Evolutionary conservation across 1,139 yeast genomes (phyloP), one percentile per base, ranked within the genome.

Genomic region (Scheffersomyces segobiensis): DNA sequence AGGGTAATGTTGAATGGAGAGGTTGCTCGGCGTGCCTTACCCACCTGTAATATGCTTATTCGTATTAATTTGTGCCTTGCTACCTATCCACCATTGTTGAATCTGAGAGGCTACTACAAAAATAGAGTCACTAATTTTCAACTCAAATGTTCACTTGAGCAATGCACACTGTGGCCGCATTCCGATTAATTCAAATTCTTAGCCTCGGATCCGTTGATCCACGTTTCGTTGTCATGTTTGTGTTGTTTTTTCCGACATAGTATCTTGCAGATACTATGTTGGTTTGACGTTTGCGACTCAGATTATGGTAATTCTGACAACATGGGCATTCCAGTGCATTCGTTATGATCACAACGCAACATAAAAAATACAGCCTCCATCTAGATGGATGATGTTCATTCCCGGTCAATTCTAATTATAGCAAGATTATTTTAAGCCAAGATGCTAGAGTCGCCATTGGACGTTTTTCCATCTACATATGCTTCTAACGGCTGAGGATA

Each of bases 281-380:
- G 50, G 20, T 48, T 48, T 48, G 50, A 48, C 50, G 50, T 48
- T 48, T 48, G 50, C 50, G 50, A 24, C 26, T 48, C 50, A 48
- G 50, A 48, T 48, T 48, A 7, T 32, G 42, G 42, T 32, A 32
- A 32, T 32, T 32, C 42, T 32, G 42, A 32, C 42, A 32, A 32
- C 42, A 32, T 32, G 42, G 50, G 50, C 50, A 48, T n/a, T 20
- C 24, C 26, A 48, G 24, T 48, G 50, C 50, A 20, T 48, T 48
- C 26, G 24, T 48, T 14, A 20, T 48, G 24, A 26, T 48, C 50
- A 48, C 50, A n/a, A 48, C 50, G 14, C n/a, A 48, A 48, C 50
- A 48, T 21, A 20, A 48, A 48, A 48, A 48, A 48, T 48, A 48
- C 50, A 48, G 50, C 50, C 50, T 48, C 50, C 50, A 48, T 48